Conservation (phyloP, 2,329 filamentous ascomycete species). For the Trichoderma asperellum region DNA sequence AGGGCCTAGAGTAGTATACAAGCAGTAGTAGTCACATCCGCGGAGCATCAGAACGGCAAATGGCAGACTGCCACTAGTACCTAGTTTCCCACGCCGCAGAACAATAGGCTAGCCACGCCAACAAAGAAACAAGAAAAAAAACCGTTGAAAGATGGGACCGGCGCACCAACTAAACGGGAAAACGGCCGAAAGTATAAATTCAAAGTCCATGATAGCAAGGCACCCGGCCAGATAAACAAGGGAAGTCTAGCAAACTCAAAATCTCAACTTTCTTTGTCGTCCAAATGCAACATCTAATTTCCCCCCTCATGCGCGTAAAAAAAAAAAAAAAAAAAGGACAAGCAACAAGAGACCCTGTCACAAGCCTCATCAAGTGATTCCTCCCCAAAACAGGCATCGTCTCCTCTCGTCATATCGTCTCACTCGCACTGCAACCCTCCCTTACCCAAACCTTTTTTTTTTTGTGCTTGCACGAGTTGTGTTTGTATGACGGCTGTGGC, state of each 20-base stretch:
- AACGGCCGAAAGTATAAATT: not conserved
- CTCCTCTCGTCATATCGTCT: not conserved
- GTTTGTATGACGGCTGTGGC: not conserved
- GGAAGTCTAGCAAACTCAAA: not conserved
- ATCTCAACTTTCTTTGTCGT: not conserved
- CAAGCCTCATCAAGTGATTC: not conserved
- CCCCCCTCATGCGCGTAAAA: no score
- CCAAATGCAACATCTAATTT: not conserved
- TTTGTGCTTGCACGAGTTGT: constrained; percentile 10
- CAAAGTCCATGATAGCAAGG: not conserved
- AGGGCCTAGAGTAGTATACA: not conserved
- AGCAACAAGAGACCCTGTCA: not conserved
- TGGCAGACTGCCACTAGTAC: not conserved
- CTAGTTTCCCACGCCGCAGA: not conserved
- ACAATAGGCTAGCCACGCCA: not conserved
- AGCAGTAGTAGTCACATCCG: not conserved
- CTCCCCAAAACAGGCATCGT: not conserved
- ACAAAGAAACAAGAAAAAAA: not conserved
- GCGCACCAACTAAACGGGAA: not conserved
- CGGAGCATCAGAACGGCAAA: no score
- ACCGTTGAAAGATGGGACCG: not conserved
- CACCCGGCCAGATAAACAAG: not conserved
- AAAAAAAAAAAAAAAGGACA: not conserved
- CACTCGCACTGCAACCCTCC: not conserved
- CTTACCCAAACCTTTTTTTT: no score